Base-by-base conservation (phyloP, 177 flowering plant genomes). In the Telopea speciosissima region DNA sequence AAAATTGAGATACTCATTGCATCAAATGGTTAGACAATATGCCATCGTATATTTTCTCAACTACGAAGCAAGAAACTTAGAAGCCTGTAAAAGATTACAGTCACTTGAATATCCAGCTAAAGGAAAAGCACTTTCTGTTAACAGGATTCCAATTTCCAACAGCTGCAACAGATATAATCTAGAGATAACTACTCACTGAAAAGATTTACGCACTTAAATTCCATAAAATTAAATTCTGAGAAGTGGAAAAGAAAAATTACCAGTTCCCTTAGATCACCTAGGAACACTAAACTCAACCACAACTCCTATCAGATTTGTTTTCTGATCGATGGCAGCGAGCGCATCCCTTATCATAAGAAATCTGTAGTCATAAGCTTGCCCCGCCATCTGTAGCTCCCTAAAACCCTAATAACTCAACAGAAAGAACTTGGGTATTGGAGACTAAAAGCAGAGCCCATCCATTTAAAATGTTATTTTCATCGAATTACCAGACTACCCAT, bases 311-410 rank as follows among this genome's bases (percentile, higher is more conserved):
- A 85, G 77, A 75, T 83, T 78, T 10, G 81, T 83, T 26, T 40
- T 72, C 76, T 79, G 79, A 52, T 76, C 72, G 8, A 79, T 19
- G n/a, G 75, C 68, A 12, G 69, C 14, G 13, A 79, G n/a, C 5
- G 87, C 87, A 62, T 84, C 85, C 1, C n/a, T n/a, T n/a, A 83
- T 72, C 21, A 63, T 44, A 33, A 83, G 73, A 44, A 71, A 76
- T 5, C 9, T 65, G 77, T 80, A 78, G 58, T 80, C 79, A 7
- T 77, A 81, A 8, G 21, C 24, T 10, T 1, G 8, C 40, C 8
- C 49, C 44, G 52, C 25, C 75, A 68, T 72, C 19, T 44, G 24
- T 54, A 0, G 19, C 63, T 64, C 68, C 33, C 24, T 56, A 9
- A 68, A 68, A 68, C 70, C 70, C 70, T 68, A 68, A 6, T 5